A percentile compares a stretch with the other conserved stretches of the same genome.
phyloP scores from a whole-genome alignment of 768 basidiomycete species.

The Amanita inopinata region DNA sequence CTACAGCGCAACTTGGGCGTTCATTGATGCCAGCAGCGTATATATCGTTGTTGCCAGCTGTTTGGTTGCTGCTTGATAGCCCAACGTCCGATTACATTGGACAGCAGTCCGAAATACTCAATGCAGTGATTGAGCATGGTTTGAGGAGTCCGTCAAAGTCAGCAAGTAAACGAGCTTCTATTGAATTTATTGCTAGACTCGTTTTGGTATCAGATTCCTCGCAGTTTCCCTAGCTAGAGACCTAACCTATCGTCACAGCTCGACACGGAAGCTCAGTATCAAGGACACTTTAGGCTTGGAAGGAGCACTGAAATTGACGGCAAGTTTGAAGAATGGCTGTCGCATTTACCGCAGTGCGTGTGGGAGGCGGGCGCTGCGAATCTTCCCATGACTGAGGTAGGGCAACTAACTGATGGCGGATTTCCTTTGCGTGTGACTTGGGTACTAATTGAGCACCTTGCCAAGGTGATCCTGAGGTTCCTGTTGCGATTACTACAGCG shows the following conservation, averaged over 20 bases:
- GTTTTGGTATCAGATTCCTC: constrained; percentile 38
- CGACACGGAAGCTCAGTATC: constrained; percentile 43
- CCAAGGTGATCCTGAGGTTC: constrained; percentile 47
- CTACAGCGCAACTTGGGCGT: constrained; percentile 34
- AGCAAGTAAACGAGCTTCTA: constrained; percentile 51
- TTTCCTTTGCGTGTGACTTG: neutral
- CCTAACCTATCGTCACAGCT: constrained; percentile 34
- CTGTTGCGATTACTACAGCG: constrained; percentile 56
- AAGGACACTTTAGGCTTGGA: constrained; percentile 35
- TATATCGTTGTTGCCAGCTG: constrained; percentile 58
- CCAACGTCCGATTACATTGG: constrained; percentile 9
- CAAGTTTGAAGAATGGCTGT: constrained; percentile 55
- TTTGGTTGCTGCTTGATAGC: constrained; percentile 55
- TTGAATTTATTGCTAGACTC: constrained; percentile 69
- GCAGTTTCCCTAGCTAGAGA: constrained; percentile 7
- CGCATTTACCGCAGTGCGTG: constrained; percentile 66
- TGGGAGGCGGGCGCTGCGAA: constrained; percentile 75
- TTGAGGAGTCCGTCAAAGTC: constrained; percentile 48
- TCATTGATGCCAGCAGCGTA: constrained; percentile 52
- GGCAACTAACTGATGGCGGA: constrained; percentile 10
- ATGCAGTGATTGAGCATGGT: constrained; percentile 59
- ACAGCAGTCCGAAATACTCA: constrained; percentile 28
- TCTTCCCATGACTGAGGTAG: constrained; percentile 50
- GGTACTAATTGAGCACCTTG: constrained; percentile 8
- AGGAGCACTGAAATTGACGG: constrained; percentile 17